Conservation (phyloP, 2,329 filamentous ascomycete genomes). For the Kalmusia sp. region DNA sequence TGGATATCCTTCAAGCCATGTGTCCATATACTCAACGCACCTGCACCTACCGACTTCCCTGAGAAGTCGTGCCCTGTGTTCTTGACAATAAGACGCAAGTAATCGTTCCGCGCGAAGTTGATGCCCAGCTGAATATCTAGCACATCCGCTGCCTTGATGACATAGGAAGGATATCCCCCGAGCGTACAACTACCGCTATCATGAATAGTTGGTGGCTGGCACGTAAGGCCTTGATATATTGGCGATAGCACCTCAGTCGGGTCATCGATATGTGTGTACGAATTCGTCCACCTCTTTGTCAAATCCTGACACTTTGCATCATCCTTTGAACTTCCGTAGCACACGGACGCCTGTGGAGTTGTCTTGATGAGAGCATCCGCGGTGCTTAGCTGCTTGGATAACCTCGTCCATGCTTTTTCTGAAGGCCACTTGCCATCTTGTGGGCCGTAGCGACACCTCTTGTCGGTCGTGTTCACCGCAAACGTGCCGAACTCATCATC, state of each 20-base stretch:
- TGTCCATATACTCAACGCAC: conserved; percentile 38
- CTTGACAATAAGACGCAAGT: conserved; percentile 37
- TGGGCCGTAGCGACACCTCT: conserved; percentile 28
- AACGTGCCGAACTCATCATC: conserved; percentile 17
- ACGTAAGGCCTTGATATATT: conserved; percentile 37
- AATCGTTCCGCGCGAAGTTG: conserved; percentile 35
- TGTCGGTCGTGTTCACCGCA: conserved; percentile 22
- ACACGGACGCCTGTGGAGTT: conserved; percentile 28
- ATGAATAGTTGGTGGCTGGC: conserved; percentile 28
- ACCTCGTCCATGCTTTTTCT: conserved; percentile 28
- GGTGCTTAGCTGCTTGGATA: conserved; percentile 30
- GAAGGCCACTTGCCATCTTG: conserved; percentile 33
- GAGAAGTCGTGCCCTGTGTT: conserved; percentile 42
- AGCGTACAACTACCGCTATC: conserved; percentile 29
- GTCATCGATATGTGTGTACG: conserved; percentile 31
- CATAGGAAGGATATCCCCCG: conserved; percentile 36
- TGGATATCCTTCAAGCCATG: conserved; percentile 37
- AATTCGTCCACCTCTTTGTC: conserved; percentile 25
- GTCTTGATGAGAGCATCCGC: conserved; percentile 27
- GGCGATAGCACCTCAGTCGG: conserved; percentile 35
- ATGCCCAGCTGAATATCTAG: conserved; percentile 34
- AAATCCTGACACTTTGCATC: conserved; percentile 29
- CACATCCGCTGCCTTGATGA: conserved; percentile 30
- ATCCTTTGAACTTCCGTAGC: conserved; percentile 27
- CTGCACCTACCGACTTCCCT: conserved; percentile 32